A percentile compares a stretch with the other conserved stretches of the same genome.
phyloP scores from a whole-genome alignment of 495 filamentous ascomycete species.

The Xylaria venustula region DNA sequence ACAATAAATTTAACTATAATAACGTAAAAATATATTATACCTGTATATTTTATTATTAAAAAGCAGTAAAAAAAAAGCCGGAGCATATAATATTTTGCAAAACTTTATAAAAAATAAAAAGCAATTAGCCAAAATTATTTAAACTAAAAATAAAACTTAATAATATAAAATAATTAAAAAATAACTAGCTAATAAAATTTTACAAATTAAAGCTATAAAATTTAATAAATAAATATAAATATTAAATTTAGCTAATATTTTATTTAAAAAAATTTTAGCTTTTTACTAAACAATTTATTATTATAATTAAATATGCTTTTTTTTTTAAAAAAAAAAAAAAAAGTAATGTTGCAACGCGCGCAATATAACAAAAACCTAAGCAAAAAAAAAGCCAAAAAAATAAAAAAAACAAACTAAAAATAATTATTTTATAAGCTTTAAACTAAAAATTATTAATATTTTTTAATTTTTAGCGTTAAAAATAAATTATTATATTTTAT shows the following conservation, averaged over 20 bases:
- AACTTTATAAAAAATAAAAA: neutral
- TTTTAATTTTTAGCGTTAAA: too few relatives aligned
- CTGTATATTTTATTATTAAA: slow-evolving; percentile 6
- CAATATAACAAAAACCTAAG: neutral
- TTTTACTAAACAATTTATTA: neutral
- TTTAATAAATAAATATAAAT: neutral
- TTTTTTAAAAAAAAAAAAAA: neutral
- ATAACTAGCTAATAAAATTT: neutral
- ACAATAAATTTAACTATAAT: slow-evolving; percentile 16
- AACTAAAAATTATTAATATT: too few relatives aligned
- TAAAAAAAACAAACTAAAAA: neutral
- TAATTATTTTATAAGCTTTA: too few relatives aligned
- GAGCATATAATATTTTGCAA: neutral
- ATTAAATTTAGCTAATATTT: neutral
- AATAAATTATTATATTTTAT: too few relatives aligned
- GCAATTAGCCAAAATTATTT: neutral
- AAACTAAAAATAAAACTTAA: neutral
- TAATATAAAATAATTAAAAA: neutral
- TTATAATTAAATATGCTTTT: neutral
- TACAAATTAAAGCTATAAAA: neutral
- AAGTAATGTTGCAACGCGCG: too few relatives aligned
- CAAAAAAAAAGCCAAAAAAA: neutral
- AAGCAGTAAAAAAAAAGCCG: neutral
- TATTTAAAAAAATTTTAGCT: neutral
- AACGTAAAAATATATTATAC: slow-evolving; percentile 16